Conservation (phyloP, 345 rosid genomes). For the Lumnitzera racemosa region DNA sequence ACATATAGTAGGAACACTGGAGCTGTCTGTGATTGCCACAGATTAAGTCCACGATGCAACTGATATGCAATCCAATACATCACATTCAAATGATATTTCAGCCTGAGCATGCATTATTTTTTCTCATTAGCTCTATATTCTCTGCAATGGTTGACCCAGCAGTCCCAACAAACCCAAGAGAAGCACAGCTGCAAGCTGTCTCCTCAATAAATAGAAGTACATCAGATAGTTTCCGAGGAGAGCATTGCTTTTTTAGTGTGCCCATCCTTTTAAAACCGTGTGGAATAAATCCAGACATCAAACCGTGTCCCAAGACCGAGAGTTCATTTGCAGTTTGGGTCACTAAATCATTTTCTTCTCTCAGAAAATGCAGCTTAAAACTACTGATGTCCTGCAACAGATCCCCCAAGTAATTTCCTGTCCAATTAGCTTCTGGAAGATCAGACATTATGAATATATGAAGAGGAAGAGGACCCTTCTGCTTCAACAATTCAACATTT, state of each 20-base stretch:
- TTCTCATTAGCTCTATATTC: constrained; percentile 70
- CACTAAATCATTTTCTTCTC: constrained; percentile 49
- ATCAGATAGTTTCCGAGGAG: constrained; percentile 32
- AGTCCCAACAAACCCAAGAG: constrained; percentile 91
- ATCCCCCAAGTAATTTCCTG: constrained; percentile 65
- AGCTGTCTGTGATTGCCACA: no score
- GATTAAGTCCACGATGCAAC: no score
- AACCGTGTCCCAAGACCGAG: constrained; percentile 37
- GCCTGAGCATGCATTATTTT: constrained; percentile 33
- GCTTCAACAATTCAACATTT: constrained; percentile 50
- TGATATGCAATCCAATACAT: no score
- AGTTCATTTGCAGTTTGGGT: constrained; percentile 37
- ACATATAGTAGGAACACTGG: no score
- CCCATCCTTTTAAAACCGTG: constrained; percentile 19
- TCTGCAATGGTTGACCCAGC: constrained; percentile 90
- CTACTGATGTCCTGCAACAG: constrained; percentile 42
- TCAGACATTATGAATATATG: constrained; percentile 87
- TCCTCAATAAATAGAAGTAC: constrained; percentile 72
- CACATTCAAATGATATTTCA: no score
- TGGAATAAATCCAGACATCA: constrained; percentile 33
- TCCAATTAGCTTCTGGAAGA: constrained; percentile 84
- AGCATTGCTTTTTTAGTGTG: constrained; percentile 33
- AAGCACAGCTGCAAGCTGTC: constrained; percentile 85
- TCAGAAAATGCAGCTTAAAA: constrained; percentile 49
- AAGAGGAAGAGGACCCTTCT: constrained; percentile 25